Evolutionary conservation across 1,284 basidiomycete genomes (phyloP).

Genomic region (Microbotryum silenes-acaulis): DNA sequence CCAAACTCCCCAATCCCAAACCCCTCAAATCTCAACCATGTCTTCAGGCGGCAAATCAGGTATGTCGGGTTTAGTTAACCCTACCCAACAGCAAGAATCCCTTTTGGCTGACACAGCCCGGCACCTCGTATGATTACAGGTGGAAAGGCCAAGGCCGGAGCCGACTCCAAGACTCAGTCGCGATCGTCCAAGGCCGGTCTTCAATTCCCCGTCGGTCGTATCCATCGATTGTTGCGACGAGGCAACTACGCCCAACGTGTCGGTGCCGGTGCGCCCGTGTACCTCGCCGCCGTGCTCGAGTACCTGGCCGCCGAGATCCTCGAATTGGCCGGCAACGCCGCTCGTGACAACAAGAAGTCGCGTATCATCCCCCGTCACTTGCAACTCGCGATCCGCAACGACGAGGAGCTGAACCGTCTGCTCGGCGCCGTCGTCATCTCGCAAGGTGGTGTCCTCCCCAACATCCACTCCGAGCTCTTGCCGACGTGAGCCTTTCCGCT

Average conservation of each 20-base stretch:
- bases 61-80: conserved; percentile 9
- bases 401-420: conserved; percentile 55
- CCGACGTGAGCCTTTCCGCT: conserved; percentile 30
- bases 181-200: conserved; percentile 70
- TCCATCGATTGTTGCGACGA: conserved; percentile 61
- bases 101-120: too few relatives aligned
- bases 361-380: conserved; percentile 84
- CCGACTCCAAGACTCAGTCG: conserved; percentile 39
- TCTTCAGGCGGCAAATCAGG: too few relatives aligned
- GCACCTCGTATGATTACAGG: conserved; percentile 50
- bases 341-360: conserved; percentile 47
- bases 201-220: conserved; percentile 77
- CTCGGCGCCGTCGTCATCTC: conserved; percentile 53
- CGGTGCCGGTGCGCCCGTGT: conserved; percentile 49
- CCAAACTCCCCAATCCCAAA: too few relatives aligned
- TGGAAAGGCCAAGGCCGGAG: conserved; percentile 58
- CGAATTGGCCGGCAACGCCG: conserved; percentile 42
- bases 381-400: conserved; percentile 80
- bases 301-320: conserved; percentile 46
- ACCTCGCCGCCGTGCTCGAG: conserved; percentile 43
- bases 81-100: conserved; percentile 16
- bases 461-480: conserved; percentile 56
- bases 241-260: conserved; percentile 53
- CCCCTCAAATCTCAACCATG: too few relatives aligned
- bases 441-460: conserved; percentile 79